Percentiles rank a stretch among this genome's conserved stretches.
Conservation (phyloP, 805 yeast genomes). For the Lipomyces mesembrius region DNA sequence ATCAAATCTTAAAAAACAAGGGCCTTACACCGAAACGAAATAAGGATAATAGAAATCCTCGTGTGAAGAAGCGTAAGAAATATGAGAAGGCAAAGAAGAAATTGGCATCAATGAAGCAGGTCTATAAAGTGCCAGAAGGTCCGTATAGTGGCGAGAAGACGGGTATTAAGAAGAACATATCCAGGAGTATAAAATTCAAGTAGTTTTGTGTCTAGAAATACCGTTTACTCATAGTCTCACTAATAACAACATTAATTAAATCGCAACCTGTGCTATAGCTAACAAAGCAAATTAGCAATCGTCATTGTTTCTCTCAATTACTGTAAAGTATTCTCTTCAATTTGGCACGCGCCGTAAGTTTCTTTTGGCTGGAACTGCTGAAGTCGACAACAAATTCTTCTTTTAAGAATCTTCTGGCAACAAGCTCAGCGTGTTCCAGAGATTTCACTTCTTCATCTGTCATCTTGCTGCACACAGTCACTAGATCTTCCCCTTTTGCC, state of each 20-base stretch:
- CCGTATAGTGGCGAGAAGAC: constrained; percentile 93
- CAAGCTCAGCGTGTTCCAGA: constrained; percentile 36
- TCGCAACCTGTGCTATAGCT: not conserved
- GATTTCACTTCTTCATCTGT: constrained; percentile 36
- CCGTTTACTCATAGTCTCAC: not conserved
- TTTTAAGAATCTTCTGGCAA: constrained; percentile 44
- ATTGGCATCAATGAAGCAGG: constrained; percentile 85
- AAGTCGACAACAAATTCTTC: constrained; percentile 33
- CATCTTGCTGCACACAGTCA: constrained; percentile 35
- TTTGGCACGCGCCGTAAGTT: constrained; percentile 11
- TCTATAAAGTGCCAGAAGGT: constrained; percentile 70
- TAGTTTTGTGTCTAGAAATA: constrained; percentile 6
- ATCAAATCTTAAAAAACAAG: constrained; percentile 93
- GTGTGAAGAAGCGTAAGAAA: constrained; percentile 98
- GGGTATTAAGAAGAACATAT: constrained; percentile 92
- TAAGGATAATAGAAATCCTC: constrained; percentile 91
- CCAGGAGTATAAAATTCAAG: constrained; percentile 80
- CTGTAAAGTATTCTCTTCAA: constrained; percentile 6
- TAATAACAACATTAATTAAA: not conserved
- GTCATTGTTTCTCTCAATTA: not conserved
- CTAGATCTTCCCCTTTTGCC: constrained; percentile 36
- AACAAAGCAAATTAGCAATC: constrained; percentile 4
- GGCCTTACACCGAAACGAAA: constrained; percentile 92
- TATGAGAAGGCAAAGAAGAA: constrained; percentile 94
- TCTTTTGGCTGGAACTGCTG: not conserved